A percentile compares a stretch with the other conserved stretches of the same genome.
Conservation (phyloP, 2,329 filamentous ascomycete genomes). For the Acarospora socialis region DNA sequence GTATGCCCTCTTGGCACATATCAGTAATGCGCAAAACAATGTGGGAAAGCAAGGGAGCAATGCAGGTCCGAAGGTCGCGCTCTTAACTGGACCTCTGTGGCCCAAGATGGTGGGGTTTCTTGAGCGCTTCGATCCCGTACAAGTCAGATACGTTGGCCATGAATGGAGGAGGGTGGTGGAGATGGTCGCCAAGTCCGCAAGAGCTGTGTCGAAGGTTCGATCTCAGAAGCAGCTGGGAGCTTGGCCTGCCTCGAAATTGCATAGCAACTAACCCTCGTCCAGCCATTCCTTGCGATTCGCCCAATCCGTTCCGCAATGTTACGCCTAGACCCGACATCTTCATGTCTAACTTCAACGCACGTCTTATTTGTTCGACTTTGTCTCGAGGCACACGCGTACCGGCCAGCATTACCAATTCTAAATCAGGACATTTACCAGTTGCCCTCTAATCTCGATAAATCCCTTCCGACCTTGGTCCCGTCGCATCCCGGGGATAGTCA, state of each 20-base stretch:
- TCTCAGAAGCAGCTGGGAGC: no score
- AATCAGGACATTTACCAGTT: constrained; percentile 29
- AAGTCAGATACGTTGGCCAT: constrained; percentile 29
- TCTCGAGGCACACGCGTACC: constrained; percentile 27
- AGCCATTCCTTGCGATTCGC: constrained; percentile 27
- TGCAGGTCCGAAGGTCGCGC: constrained; percentile 24
- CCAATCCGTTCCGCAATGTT: constrained; percentile 30
- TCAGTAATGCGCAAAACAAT: constrained; percentile 23
- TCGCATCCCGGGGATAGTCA: no score
- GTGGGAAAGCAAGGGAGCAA: constrained; percentile 23
- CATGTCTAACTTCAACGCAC: constrained; percentile 31
- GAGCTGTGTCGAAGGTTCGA: constrained; percentile 23
- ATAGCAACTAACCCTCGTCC: constrained; percentile 3
- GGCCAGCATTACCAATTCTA: constrained; percentile 26
- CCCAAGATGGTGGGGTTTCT: constrained; percentile 36
- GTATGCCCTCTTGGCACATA: constrained; percentile 36
- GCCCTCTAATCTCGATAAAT: constrained; percentile 19
- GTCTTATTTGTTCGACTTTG: constrained; percentile 27
- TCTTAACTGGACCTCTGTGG: constrained; percentile 36
- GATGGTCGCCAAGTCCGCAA: constrained; percentile 20
- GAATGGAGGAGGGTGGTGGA: constrained; percentile 27
- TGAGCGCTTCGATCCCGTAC: constrained; percentile 36
- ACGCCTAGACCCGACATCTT: constrained; percentile 28
- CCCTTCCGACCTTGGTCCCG: no score
- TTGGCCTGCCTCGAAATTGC: no score